Conservation (phyloP, 2,329 filamentous ascomycete species). For the Zarea fungicola region DNA sequence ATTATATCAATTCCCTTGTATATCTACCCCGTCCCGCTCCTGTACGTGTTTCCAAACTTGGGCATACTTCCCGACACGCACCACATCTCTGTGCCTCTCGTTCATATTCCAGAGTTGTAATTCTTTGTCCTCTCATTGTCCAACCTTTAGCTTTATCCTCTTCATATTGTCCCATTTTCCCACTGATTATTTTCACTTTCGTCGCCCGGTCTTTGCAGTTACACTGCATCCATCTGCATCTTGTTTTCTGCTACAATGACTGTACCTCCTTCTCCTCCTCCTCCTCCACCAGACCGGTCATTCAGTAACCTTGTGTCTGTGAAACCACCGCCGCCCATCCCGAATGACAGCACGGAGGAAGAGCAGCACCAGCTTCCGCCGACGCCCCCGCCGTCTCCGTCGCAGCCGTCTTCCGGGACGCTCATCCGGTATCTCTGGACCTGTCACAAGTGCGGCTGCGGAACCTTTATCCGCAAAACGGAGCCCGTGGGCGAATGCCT, state of each 20-base stretch:
- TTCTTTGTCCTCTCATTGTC: background rate
- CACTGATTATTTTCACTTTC: background rate
- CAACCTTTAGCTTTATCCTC: background rate
- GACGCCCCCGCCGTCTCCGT: background rate
- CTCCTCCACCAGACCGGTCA: background rate
- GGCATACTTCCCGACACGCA: too few species aligned
- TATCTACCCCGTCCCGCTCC: too few species aligned
- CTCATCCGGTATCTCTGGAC: conserved; percentile 7
- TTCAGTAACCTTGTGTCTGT: background rate
- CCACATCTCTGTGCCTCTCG: conserved; percentile 8
- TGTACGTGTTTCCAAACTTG: too few species aligned
- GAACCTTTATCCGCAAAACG: conserved; percentile 6
- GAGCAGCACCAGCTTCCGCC: background rate
- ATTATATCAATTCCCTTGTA: too few species aligned
- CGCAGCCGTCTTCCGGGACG: background rate
- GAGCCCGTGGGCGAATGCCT: background rate
- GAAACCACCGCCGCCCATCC: background rate
- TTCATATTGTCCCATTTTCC: background rate
- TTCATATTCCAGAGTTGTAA: conserved; percentile 6
- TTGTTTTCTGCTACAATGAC: background rate
- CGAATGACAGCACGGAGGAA: background rate
- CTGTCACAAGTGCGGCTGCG: conserved; percentile 8
- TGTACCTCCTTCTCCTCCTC: background rate
- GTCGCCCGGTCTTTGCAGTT: background rate
- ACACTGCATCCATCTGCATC: background rate